These are phyloP conservation scores for Lipomyces orientalis DNA, from an alignment of 805 yeast genomes.

Conservation along the genomic window DNA sequence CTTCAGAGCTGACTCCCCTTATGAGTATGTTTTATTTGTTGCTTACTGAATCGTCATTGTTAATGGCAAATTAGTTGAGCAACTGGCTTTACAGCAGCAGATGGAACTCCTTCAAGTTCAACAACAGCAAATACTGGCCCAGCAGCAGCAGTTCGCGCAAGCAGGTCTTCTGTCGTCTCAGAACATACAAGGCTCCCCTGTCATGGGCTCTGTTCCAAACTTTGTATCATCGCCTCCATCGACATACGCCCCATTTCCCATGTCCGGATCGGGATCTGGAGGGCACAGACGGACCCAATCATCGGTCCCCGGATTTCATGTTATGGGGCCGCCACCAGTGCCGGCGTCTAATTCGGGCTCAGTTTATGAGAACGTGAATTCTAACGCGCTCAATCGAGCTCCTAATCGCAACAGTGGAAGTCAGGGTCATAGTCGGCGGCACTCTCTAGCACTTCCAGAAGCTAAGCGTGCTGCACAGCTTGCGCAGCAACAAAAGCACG, in stretches of 20 bases:
- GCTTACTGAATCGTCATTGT: neutral
- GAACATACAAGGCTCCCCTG: constrained; percentile 20
- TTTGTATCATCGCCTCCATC: constrained; percentile 28
- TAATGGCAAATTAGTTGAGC: constrained; percentile 58
- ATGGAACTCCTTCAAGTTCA: constrained; percentile 90
- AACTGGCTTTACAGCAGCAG: constrained; percentile 79
- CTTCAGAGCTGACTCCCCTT: constrained; percentile 89
- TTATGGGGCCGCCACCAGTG: constrained; percentile 24
- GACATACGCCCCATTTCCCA: constrained; percentile 17
- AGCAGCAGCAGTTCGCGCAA: constrained; percentile 57
- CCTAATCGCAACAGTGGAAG: constrained; percentile 26
- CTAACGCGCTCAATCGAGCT: constrained; percentile 19
- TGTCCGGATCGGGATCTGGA: constrained; percentile 11
- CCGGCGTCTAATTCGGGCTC: constrained; percentile 6
- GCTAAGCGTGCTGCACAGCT: constrained; percentile 97
- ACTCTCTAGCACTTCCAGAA: constrained; percentile 87
- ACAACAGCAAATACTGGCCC: constrained; percentile 81
- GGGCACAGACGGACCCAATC: constrained; percentile 49
- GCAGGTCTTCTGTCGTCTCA: constrained; percentile 41
- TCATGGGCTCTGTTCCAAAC: constrained; percentile 21
- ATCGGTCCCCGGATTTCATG: constrained; percentile 36
- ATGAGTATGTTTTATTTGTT: constrained; percentile 63
- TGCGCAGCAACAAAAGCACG: constrained; percentile 66
- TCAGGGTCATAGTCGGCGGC: constrained; percentile 86
- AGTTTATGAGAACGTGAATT: constrained; percentile 14